Conservation (phyloP, 2,329 filamentous ascomycete genomes). For the Hymenoscyphus salicellus region DNA sequence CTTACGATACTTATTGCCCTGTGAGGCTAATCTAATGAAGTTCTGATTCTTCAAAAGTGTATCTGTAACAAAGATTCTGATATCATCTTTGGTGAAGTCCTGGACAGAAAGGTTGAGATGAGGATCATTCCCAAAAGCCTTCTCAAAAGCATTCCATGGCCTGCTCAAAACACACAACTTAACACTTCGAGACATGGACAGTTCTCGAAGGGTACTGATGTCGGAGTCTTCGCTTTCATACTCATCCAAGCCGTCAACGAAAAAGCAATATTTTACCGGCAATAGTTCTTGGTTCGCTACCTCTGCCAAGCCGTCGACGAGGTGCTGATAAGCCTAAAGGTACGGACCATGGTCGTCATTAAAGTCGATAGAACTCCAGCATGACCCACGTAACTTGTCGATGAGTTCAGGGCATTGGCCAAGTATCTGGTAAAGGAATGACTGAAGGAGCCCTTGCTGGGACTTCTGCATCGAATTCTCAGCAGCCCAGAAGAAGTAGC, state of each 20-base stretch:
- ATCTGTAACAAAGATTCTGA: too few relatives aligned
- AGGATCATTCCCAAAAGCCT: neutral
- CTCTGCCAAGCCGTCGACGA: neutral
- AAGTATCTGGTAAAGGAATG: neutral
- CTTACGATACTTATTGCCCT: too few relatives aligned
- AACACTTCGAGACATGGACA: neutral
- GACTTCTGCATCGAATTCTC: neutral
- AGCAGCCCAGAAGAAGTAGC: neutral
- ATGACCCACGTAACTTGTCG: neutral
- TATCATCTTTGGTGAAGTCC: too few relatives aligned
- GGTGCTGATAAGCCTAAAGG: neutral
- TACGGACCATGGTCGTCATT: neutral
- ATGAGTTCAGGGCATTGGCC: neutral
- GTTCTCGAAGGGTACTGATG: neutral
- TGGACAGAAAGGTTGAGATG: too few relatives aligned
- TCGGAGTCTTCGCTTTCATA: neutral
- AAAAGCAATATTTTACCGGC: neutral
- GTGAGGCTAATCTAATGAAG: too few relatives aligned
- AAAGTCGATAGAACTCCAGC: neutral
- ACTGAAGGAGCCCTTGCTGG: neutral
- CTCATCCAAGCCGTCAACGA: neutral
- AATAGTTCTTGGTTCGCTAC: neutral
- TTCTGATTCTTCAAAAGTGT: too few relatives aligned
- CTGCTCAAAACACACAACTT: neutral
- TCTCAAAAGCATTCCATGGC: neutral